Conservation (phyloP, 108 stramenopile species). For the Conticribra weissflogii region DNA sequence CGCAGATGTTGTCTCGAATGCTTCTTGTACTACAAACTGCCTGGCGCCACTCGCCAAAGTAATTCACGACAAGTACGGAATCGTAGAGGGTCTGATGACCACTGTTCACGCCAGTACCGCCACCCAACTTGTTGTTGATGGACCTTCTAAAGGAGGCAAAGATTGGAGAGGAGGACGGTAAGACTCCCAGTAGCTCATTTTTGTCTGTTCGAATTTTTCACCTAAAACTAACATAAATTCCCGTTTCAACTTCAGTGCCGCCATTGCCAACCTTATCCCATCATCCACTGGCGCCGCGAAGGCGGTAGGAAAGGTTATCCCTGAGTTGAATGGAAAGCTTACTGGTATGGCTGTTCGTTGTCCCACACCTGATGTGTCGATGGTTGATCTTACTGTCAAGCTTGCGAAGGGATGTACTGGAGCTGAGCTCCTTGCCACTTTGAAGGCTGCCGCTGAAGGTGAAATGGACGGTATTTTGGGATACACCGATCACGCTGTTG, state of each 20-base stretch:
- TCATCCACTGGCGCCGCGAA: conserved; percentile 97
- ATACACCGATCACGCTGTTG: conserved; percentile 93
- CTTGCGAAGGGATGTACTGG: conserved; percentile 86
- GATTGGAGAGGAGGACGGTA: conserved; percentile 84
- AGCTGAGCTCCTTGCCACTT: conserved; percentile 89
- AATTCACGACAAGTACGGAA: conserved; percentile 94
- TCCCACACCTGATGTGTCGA: conserved; percentile 95
- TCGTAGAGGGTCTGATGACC: conserved; percentile 98
- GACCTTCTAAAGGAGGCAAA: conserved; percentile 89
- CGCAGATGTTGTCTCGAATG: conserved; percentile 94
- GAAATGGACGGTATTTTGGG: conserved; percentile 92
- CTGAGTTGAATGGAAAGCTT: conserved; percentile 95
- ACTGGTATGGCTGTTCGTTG: conserved; percentile 89
- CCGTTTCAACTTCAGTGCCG: conserved; percentile 44
- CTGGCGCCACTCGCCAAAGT: conserved; percentile 99
- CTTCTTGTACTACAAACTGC: conserved; percentile 99
- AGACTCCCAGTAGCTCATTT: neutral
- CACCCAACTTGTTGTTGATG: conserved; percentile 97
- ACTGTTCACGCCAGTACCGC: conserved; percentile 98
- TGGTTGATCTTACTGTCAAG: conserved; percentile 95
- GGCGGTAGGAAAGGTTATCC: conserved; percentile 97
- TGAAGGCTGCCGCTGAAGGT: conserved; percentile 94
- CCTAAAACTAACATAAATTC: neutral
- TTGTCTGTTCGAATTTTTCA: neutral
- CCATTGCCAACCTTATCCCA: conserved; percentile 80